Conservation (phyloP, 768 basidiomycete species). For the Crassisporium funariophilum region DNA sequence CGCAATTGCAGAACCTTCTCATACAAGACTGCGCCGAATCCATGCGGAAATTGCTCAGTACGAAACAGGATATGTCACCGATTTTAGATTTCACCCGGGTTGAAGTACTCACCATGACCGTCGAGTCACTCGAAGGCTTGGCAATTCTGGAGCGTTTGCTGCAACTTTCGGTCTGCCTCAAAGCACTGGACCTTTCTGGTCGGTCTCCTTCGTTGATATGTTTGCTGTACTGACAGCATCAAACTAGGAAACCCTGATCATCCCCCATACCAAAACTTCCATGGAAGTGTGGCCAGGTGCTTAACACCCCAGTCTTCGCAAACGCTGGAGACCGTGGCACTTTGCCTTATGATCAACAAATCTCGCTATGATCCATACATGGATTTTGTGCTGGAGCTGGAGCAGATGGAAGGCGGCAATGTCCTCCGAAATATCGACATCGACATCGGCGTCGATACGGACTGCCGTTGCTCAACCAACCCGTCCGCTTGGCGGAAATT, state of each 20-base stretch:
- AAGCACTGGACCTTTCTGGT: slow-evolving; percentile 8
- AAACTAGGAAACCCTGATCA: not conserved
- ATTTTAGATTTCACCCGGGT: no score
- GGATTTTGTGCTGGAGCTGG: slow-evolving; percentile 3
- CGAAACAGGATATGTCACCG: no score
- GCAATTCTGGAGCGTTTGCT: not conserved
- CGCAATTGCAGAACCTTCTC: slow-evolving; percentile 5
- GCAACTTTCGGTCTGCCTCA: not conserved
- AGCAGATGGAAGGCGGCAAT: slow-evolving; percentile 8
- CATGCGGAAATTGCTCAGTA: slow-evolving; percentile 5
- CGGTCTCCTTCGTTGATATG: no score
- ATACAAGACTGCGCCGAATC: slow-evolving; percentile 1
- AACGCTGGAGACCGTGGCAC: slow-evolving; percentile 1
- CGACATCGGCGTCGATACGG: slow-evolving; percentile 2
- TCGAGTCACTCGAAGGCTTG: no score
- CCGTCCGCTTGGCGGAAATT: slow-evolving; percentile 6
- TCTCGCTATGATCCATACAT: slow-evolving; percentile 6
- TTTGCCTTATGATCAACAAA: slow-evolving; percentile 1
- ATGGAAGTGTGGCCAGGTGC: not conserved
- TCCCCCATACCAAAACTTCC: not conserved
- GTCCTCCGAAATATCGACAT: slow-evolving; percentile 2
- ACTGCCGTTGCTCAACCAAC: slow-evolving; percentile 8
- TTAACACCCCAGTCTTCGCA: slow-evolving; percentile 1
- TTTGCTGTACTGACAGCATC: no score
- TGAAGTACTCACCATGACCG: no score